phyloP scores from a whole-genome alignment of 129 eudicot species.

The Rutidosis leptorrhynchoides region DNA sequence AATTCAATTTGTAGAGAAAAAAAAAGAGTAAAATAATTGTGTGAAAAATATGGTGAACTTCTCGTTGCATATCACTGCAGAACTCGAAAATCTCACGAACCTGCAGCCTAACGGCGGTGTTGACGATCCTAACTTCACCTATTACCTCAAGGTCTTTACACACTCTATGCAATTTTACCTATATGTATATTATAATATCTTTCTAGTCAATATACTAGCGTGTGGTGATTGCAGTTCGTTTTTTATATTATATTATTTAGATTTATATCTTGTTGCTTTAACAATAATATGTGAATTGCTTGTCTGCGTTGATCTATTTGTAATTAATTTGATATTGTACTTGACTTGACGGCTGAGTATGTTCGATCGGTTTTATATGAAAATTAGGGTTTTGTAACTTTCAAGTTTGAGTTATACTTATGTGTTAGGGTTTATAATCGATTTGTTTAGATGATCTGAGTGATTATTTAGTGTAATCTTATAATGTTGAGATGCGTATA shows the following conservation, averaged over 20 bases:
- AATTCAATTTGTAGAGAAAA: slow-evolving; percentile 2
- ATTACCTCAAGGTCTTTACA: slow-evolving; percentile 44
- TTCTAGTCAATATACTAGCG: no score
- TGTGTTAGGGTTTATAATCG: slow-evolving; percentile 10
- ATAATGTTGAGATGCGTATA: slow-evolving; percentile 1
- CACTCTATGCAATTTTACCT: neutral
- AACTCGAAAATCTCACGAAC: slow-evolving; percentile 59
- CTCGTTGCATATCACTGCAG: slow-evolving; percentile 53
- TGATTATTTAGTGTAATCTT: slow-evolving; percentile 6
- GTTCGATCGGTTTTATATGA: slow-evolving; percentile 13
- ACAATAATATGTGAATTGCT: slow-evolving; percentile 10
- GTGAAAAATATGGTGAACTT: slow-evolving; percentile 64
- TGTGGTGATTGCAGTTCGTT: neutral
- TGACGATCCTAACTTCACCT: slow-evolving; percentile 62
- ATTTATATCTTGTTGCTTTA: neutral
- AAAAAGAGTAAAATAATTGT: neutral
- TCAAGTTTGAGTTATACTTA: neutral
- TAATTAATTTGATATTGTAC: slow-evolving; percentile 11
- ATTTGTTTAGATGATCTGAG: slow-evolving; percentile 13
- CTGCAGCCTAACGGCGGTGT: slow-evolving; percentile 71
- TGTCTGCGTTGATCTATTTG: slow-evolving; percentile 14
- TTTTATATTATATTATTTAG: neutral
- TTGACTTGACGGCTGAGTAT: neutral
- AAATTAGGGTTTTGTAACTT: slow-evolving; percentile 26
- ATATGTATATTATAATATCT: neutral